Evolutionary conservation across 257 asterid genomes (phyloP).

Genomic region (Euphrasia confusa): DNA sequence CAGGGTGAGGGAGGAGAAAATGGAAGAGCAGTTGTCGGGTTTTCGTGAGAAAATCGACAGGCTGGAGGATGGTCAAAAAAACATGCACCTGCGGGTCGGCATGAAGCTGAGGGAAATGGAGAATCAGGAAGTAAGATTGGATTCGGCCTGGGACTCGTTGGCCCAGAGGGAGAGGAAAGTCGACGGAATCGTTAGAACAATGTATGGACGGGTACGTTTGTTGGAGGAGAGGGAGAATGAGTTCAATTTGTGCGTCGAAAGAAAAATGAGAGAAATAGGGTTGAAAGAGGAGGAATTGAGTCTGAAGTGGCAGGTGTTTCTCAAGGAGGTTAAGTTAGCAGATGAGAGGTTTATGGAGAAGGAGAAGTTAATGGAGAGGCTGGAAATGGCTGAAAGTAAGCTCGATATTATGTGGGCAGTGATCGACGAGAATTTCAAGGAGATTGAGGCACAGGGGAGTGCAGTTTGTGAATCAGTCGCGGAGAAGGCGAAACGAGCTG

Average conservation of each 20-base stretch:
- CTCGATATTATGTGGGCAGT: constrained; percentile 22
- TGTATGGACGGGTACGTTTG: constrained; percentile 21
- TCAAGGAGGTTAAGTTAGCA: constrained; percentile 11
- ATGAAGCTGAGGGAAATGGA: constrained; percentile 23
- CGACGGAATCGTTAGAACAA: background rate
- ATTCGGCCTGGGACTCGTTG: constrained; percentile 17
- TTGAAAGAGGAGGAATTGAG: constrained; percentile 24
- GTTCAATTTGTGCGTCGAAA: constrained; percentile 18
- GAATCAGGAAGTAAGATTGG: constrained; percentile 9
- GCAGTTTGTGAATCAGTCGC: constrained; percentile 13
- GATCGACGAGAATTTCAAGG: constrained; percentile 24
- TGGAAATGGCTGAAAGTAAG: constrained; percentile 26
- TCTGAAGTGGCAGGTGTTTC: constrained; percentile 15
- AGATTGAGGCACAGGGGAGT: constrained; percentile 23
- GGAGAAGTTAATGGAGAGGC: constrained; percentile 25
- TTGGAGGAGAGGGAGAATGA: constrained; percentile 28
- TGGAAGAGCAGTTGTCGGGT: constrained; percentile 4
- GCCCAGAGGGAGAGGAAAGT: constrained; percentile 28
- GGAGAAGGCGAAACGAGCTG: constrained; percentile 17
- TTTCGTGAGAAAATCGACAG: constrained; percentile 18
- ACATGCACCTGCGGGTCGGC: background rate
- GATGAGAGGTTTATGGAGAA: constrained; percentile 9
- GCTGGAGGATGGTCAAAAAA: constrained; percentile 18
- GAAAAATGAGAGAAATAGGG: constrained; percentile 21
- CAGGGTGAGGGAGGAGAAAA: constrained; percentile 18